A percentile compares a stretch with the other conserved stretches of the same genome.
Evolutionary conservation across 2,329 filamentous ascomycete species (phyloP).

Genomic region (Lachnellula suecica): DNA sequence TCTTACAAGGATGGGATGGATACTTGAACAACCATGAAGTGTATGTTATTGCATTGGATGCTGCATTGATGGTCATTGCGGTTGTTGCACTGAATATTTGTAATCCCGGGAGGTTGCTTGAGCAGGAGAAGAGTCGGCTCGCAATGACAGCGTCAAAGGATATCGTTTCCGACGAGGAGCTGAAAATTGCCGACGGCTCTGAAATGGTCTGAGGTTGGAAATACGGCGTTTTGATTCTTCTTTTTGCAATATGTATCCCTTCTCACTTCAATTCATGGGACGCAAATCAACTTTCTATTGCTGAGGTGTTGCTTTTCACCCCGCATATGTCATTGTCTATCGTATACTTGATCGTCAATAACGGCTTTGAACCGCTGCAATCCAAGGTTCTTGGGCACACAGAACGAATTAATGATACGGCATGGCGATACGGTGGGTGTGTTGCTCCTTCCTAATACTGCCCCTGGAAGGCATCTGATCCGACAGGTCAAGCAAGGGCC

Average conservation of each 20-base stretch:
- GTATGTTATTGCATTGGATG: slow-evolving; percentile 42
- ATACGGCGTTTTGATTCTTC: background rate
- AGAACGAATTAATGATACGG: too few relatives aligned
- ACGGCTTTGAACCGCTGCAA: too few relatives aligned
- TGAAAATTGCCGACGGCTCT: background rate
- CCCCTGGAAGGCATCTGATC: too few relatives aligned
- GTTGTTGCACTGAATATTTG: slow-evolving; percentile 34
- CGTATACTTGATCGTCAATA: too few relatives aligned
- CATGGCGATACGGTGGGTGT: too few relatives aligned
- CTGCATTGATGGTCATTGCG: slow-evolving; percentile 40
- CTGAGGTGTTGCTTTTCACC: too few relatives aligned
- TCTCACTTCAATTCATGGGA: background rate
- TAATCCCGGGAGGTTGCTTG: slow-evolving; percentile 7
- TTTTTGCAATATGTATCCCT: background rate
- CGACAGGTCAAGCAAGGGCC: too few relatives aligned
- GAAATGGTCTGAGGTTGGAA: background rate
- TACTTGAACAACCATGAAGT: slow-evolving; percentile 42
- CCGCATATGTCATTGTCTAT: too few relatives aligned
- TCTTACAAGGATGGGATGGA: slow-evolving; percentile 40
- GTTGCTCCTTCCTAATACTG: too few relatives aligned
- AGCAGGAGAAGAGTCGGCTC: background rate
- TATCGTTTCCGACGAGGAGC: background rate
- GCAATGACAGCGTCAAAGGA: background rate
- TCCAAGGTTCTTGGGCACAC: too few relatives aligned
- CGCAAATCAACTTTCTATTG: too few relatives aligned